Conservation (phyloP, 164 flowering plant genomes). For the Aristolochia fimbriata region DNA sequence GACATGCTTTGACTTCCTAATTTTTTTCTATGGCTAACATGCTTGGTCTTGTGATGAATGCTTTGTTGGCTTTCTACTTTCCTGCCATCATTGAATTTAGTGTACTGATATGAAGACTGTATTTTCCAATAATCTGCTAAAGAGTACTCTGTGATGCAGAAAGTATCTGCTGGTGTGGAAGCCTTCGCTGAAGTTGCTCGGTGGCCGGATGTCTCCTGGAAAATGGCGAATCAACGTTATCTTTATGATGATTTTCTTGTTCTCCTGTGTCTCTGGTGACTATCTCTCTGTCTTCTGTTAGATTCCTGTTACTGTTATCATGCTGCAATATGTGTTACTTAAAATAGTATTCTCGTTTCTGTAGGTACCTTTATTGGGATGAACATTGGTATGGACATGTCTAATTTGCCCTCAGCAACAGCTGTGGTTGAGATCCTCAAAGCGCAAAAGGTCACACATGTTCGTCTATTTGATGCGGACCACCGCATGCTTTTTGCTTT, state of each 20-base stretch:
- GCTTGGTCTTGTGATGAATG: too few relatives aligned
- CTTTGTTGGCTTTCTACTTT: too few relatives aligned
- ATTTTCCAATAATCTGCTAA: too few relatives aligned
- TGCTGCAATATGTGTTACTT: not conserved
- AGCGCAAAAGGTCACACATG: conserved; percentile 50
- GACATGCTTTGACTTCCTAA: too few relatives aligned
- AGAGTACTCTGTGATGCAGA: too few relatives aligned
- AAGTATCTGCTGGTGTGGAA: not conserved
- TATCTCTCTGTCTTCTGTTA: not conserved
- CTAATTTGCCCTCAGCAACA: conserved; percentile 43
- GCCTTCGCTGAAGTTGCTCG: conserved; percentile 10
- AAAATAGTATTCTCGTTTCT: conserved; percentile 2
- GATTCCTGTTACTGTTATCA: not conserved
- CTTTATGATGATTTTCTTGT: conserved; percentile 23
- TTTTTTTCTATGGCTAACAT: too few relatives aligned
- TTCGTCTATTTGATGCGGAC: conserved; percentile 64
- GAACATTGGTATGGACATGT: conserved; percentile 52
- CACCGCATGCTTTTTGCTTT: conserved; percentile 55
- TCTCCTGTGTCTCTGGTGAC: conserved; percentile 29
- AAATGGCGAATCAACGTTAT: conserved; percentile 28
- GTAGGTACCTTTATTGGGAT: conserved; percentile 63
- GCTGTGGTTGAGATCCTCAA: conserved; percentile 45
- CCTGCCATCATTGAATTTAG: too few relatives aligned
- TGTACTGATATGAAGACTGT: too few relatives aligned
- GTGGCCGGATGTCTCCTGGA: conserved; percentile 22